Percentiles rank a stretch among this genome's conserved stretches.
These are phyloP conservation scores for Hanseniaspora nectarophila DNA, from an alignment of 805 yeast genomes.

Conservation along the genomic window DNA sequence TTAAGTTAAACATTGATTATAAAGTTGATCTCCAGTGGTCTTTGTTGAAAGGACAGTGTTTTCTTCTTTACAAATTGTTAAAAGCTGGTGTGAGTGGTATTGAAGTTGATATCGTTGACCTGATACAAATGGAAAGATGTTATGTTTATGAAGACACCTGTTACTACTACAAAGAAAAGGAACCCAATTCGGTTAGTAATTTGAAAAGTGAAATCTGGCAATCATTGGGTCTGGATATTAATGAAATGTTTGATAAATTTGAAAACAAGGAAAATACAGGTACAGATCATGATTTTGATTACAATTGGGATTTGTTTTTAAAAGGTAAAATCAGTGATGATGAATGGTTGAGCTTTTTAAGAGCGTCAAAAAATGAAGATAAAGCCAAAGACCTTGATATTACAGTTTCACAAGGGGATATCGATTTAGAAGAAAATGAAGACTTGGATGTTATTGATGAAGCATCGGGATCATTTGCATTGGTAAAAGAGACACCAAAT, in stretches of 20 bases:
- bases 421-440: not conserved
- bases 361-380: not conserved
- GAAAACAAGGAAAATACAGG: not conserved
- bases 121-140: slow-evolving; percentile 14
- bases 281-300: not conserved
- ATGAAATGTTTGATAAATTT: not conserved
- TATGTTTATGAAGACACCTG: slow-evolving; percentile 14
- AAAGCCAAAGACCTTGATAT: not conserved
- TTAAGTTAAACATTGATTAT: slow-evolving; percentile 53
- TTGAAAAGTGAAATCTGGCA: slow-evolving; percentile 11
- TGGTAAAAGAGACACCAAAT: not conserved
- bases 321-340: slow-evolving; percentile 4
- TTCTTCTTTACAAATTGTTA: slow-evolving; percentile 19
- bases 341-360: slow-evolving; percentile 6
- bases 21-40: slow-evolving; percentile 42
- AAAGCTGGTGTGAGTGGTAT: slow-evolving; percentile 7
- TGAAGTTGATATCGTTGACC: slow-evolving; percentile 1
- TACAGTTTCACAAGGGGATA: not conserved
- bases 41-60: slow-evolving; percentile 66
- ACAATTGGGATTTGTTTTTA: slow-evolving; percentile 4
- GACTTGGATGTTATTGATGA: not conserved
- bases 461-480: not conserved
- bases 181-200: not conserved
- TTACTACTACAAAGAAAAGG: not conserved
- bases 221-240: slow-evolving; percentile 11